Base-by-base conservation (phyloP, 2,329 filamentous ascomycete genomes). In the Periconia digitata region DNA sequence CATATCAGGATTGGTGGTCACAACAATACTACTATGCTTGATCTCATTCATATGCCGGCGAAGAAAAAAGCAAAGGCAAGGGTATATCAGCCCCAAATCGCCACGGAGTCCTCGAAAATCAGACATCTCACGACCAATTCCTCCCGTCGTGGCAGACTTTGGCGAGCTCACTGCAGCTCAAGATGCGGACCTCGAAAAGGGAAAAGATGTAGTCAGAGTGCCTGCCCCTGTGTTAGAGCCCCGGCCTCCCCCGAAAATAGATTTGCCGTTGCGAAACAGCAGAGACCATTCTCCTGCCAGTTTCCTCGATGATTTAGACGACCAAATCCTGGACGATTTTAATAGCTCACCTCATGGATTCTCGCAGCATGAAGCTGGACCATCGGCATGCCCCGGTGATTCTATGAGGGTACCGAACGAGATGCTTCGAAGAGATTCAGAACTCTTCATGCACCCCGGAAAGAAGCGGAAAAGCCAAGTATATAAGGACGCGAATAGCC, bases 361-460 rank as follows among this genome's bases (percentile, higher is more conserved):
- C n/a, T n/a, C n/a, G 8, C 51, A 55, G 21, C 50, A 61, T 13
- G 63, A 65, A 16, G 63, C 67, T 32, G 57, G 62, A 32, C 66
- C 65, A 2, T 64, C 71, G 24, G 70, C 74, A 49, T 69, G 63
- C 18, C 72, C 73, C 6, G 68, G 72, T 44, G 70, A 74, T 42
- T 75, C 73, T 45, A 76, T 76, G 64, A 74, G 70, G 15, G 65
- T 74, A 13, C 66, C 73, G 5, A 70, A 72, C 15, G 70, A 73
- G 44, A 64, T 75, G 32, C 67, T 70, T 8, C 59, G 62, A 49
- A 58, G 68, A 29, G 51, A 60, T 2, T 74, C 73, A 1, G 64
- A 64, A 15, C 39, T 50, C 61, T 64, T 38, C 46, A 60, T 46
- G 57, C 67, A 56, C 45, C 66, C 56, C 53, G 62, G 42, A 50